Percentiles rank a stretch among this genome's conserved stretches.
Conservation (phyloP, 2,329 filamentous ascomycete genomes). For the Talaromyces sp. region DNA sequence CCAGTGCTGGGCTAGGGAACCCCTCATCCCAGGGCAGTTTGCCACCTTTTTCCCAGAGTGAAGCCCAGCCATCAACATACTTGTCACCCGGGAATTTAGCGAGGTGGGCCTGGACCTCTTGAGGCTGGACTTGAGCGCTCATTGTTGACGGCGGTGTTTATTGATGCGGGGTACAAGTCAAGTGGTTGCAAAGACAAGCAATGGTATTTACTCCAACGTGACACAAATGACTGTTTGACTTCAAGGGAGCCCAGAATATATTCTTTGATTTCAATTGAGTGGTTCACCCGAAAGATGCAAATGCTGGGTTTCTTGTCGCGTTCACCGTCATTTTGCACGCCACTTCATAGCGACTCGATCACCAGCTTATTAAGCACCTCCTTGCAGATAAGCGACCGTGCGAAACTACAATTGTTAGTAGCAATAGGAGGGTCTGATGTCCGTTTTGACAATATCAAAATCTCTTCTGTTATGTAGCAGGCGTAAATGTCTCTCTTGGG, state of each 20-base stretch:
- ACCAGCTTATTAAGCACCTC: constrained; percentile 26
- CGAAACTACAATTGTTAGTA: not conserved
- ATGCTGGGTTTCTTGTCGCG: not conserved
- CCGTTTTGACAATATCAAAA: not conserved
- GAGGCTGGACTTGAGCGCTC: constrained; percentile 18
- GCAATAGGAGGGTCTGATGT: not conserved
- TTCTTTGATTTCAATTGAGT: not conserved
- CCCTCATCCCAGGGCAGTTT: constrained; percentile 63
- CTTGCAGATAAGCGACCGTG: constrained; percentile 17
- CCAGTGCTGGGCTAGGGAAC: constrained; percentile 61
- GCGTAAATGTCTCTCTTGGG: not conserved
- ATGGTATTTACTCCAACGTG: not conserved
- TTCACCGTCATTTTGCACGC: constrained; percentile 19
- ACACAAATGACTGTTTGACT: not conserved
- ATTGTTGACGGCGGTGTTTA: constrained; percentile 12
- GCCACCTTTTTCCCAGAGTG: constrained; percentile 57
- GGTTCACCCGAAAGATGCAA: not conserved
- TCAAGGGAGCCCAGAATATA: not conserved
- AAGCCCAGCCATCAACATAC: constrained; percentile 56
- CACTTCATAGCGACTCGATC: constrained; percentile 7
- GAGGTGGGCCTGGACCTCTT: constrained; percentile 45
- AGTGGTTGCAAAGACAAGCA: not conserved
- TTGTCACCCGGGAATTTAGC: constrained; percentile 41
- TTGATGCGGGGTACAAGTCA: constrained; percentile 3
- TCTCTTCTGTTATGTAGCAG: not conserved